Conservation (phyloP, 1,284 basidiomycete species). For the Meira nashicola region DNA sequence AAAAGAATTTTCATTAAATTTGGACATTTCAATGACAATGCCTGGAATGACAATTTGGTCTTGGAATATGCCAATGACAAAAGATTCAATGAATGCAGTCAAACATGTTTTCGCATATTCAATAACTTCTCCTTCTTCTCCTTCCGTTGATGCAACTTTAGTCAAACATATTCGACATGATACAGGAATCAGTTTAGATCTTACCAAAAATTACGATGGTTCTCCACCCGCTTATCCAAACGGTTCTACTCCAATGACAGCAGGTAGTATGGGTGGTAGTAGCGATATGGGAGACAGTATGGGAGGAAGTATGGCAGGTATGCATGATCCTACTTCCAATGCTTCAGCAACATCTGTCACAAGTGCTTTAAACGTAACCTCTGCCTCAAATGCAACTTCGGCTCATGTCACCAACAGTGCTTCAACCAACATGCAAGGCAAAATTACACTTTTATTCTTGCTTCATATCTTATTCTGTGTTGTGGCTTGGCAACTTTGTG, state of each 20-base stretch:
- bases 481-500: too few species aligned
- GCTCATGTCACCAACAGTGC: too few species aligned
- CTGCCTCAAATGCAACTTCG: too few species aligned
- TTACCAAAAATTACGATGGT: slow-evolving; percentile 33
- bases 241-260: background rate
- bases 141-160: slow-evolving; percentile 18
- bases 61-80: slow-evolving; percentile 13
- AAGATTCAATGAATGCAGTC: slow-evolving; percentile 16
- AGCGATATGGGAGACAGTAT: too few species aligned
- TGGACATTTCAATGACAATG: background rate
- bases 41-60: background rate
- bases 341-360: too few species aligned
- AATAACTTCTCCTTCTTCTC: slow-evolving; percentile 19
- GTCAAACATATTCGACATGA: slow-evolving; percentile 26
- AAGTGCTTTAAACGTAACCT: too few species aligned
- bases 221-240: slow-evolving; percentile 7
- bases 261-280: too few species aligned
- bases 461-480: too few species aligned
- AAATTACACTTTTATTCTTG: too few species aligned
- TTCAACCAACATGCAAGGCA: too few species aligned
- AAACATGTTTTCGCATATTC: slow-evolving; percentile 37
- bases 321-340: too few species aligned
- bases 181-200: slow-evolving; percentile 23
- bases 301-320: background rate
- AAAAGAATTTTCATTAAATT: background rate